A percentile compares a stretch with the other conserved stretches of the same genome.
phyloP scores from a whole-genome alignment of 805 yeast species.

The Saturnispora saitoi region DNA sequence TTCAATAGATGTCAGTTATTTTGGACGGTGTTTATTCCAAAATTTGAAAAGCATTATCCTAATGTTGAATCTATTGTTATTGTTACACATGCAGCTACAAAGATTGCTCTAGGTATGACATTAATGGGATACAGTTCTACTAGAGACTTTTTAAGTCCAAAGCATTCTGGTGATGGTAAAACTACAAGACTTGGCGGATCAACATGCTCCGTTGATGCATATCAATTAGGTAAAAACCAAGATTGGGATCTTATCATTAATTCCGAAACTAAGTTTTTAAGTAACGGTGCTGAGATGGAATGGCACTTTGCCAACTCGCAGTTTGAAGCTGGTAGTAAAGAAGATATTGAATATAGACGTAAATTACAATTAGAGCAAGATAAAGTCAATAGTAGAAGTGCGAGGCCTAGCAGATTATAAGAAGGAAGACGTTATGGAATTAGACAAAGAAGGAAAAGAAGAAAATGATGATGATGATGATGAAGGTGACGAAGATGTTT shows the following conservation, averaged over 20 bases:
- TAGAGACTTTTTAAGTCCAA: slow-evolving; percentile 42
- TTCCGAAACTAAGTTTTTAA: slow-evolving; percentile 65
- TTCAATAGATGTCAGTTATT: slow-evolving; percentile 51
- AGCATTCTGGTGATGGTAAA: slow-evolving; percentile 32
- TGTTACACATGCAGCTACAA: slow-evolving; percentile 92
- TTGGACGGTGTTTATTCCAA: slow-evolving; percentile 48
- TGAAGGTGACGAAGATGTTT: slow-evolving; percentile 39
- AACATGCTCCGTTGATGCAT: slow-evolving; percentile 76
- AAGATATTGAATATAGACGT: slow-evolving; percentile 58
- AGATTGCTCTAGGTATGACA: slow-evolving; percentile 79
- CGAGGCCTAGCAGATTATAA: slow-evolving; percentile 22
- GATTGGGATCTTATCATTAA: slow-evolving; percentile 59
- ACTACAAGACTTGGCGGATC: slow-evolving; percentile 53
- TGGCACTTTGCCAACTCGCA: slow-evolving; percentile 66
- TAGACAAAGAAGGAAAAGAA: slow-evolving; percentile 3
- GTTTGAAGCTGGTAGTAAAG: slow-evolving; percentile 86
- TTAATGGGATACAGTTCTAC: slow-evolving; percentile 46
- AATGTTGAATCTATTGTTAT: slow-evolving; percentile 53
- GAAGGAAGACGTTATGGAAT: not conserved
- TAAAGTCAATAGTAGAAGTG: slow-evolving; percentile 11
- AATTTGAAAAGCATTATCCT: slow-evolving; percentile 50
- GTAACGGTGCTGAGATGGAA: slow-evolving; percentile 83
- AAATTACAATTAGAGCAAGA: slow-evolving; percentile 18
- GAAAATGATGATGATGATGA: slow-evolving; percentile 3
- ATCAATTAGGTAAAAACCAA: slow-evolving; percentile 23